These are phyloP conservation scores for Protomyces gravidus DNA, from an alignment of 1,139 yeast species.

Conservation along the genomic window DNA sequence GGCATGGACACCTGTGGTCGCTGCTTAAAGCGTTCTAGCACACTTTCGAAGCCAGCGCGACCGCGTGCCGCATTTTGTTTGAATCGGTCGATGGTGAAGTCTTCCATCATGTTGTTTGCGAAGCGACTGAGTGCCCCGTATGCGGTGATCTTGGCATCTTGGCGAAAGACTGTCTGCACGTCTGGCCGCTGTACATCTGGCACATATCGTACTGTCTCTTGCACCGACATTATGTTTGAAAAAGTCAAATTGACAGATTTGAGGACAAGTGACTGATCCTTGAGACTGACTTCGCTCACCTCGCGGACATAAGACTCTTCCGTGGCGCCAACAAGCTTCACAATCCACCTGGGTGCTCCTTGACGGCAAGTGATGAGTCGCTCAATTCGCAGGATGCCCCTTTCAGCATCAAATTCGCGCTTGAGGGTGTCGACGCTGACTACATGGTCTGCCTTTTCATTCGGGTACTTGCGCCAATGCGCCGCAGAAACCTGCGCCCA, in stretches of 20 bases:
- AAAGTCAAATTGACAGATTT: slow-evolving; percentile 84
- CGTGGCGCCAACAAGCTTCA: slow-evolving; percentile 66
- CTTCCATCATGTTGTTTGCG: slow-evolving; percentile 73
- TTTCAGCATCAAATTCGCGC: slow-evolving; percentile 58
- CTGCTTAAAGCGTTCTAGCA: slow-evolving; percentile 43
- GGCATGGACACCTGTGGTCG: neutral
- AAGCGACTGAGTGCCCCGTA: slow-evolving; percentile 64
- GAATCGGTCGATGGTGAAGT: slow-evolving; percentile 86
- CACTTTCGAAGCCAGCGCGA: slow-evolving; percentile 75
- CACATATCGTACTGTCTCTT: slow-evolving; percentile 73
- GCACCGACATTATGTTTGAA: slow-evolving; percentile 69
- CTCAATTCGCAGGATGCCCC: slow-evolving; percentile 67
- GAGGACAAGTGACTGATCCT: slow-evolving; percentile 60
- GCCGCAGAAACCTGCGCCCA: slow-evolving; percentile 94
- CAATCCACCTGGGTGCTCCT: slow-evolving; percentile 77
- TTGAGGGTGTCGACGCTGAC: slow-evolving; percentile 84
- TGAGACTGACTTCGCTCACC: slow-evolving; percentile 75
- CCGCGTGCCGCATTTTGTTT: slow-evolving; percentile 83
- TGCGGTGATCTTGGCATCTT: slow-evolving; percentile 85
- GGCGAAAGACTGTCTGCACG: slow-evolving; percentile 60
- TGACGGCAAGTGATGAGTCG: slow-evolving; percentile 86
- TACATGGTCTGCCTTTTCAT: slow-evolving; percentile 88
- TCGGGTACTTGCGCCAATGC: slow-evolving; percentile 95
- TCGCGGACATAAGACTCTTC: slow-evolving; percentile 80
- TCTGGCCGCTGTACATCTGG: slow-evolving; percentile 58